Evolutionary conservation across 139 green algal species (phyloP).

Genomic region (Nannochloris sp.): DNA sequence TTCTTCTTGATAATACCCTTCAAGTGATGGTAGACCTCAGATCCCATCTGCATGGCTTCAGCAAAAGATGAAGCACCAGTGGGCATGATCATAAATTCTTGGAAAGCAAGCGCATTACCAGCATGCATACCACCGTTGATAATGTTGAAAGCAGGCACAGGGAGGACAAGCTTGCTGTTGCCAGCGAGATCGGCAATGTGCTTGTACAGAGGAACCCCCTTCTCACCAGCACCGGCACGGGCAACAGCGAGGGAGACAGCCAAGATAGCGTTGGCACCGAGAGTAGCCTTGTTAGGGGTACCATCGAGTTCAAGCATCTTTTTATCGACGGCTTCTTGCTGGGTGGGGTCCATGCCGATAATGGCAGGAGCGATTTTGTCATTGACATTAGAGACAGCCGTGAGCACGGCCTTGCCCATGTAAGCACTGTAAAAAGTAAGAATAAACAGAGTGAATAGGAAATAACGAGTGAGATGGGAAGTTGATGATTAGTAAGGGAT

Average conservation of each 20-base stretch:
- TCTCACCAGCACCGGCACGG: constrained; percentile 87
- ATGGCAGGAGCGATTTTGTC: constrained; percentile 84
- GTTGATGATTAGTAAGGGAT: background rate
- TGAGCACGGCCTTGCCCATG: constrained; percentile 92
- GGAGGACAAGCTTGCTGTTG: constrained; percentile 92
- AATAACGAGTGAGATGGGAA: background rate
- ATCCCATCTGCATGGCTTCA: constrained; percentile 85
- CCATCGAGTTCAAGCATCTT: constrained; percentile 95
- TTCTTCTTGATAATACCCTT: constrained; percentile 98
- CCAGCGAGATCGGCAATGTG: constrained; percentile 89
- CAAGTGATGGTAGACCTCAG: constrained; percentile 91
- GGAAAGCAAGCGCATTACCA: constrained; percentile 90
- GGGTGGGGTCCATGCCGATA: constrained; percentile 72
- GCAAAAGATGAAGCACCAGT: constrained; percentile 73
- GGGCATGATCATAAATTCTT: constrained; percentile 99
- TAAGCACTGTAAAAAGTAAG: constrained; percentile 39
- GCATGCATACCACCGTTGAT: constrained; percentile 98
- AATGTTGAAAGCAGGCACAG: constrained; percentile 98
- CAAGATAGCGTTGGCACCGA: constrained; percentile 98
- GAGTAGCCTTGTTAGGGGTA: constrained; percentile 94
- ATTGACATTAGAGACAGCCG: constrained; percentile 96
- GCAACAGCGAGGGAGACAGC: constrained; percentile 92
- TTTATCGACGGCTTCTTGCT: constrained; percentile 85
- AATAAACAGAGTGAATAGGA: background rate
- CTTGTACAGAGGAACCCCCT: constrained; percentile 92